Evolutionary conservation across 495 filamentous ascomycete genomes (phyloP).

Genomic region (Xylaria acuta): DNA sequence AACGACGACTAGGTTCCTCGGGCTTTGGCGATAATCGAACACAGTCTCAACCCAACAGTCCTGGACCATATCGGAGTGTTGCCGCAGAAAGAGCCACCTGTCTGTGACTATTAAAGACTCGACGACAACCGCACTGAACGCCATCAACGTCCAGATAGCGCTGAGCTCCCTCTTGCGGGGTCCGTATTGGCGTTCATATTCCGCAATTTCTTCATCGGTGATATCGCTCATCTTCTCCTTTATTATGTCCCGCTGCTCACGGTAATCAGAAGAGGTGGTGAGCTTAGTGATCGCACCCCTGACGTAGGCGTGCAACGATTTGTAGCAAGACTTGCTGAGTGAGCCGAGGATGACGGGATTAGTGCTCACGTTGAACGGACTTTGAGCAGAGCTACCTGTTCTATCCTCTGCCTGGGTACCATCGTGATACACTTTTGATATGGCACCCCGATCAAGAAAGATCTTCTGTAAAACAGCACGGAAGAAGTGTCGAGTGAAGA

Average conservation of each 20-base stretch:
- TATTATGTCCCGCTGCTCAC: conserved; percentile 61
- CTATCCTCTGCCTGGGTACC: conserved; percentile 43
- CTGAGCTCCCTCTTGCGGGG: conserved; percentile 81
- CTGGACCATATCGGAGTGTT: conserved; percentile 69
- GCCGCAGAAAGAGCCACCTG: conserved; percentile 85
- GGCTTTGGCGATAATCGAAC: conserved; percentile 89
- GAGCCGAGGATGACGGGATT: conserved; percentile 87
- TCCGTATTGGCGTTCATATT: conserved; percentile 68
- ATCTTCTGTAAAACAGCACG: conserved; percentile 89
- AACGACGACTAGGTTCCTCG: conserved; percentile 86
- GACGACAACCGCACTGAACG: conserved; percentile 85
- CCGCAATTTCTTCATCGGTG: conserved; percentile 73
- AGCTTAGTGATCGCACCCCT: conserved; percentile 81
- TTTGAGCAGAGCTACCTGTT: conserved; percentile 46
- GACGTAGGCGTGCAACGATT: conserved; percentile 76
- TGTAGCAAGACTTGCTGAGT: conserved; percentile 79
- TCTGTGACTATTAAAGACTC: conserved; percentile 92
- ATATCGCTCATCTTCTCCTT: conserved; percentile 64
- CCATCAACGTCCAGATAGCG: conserved; percentile 91
- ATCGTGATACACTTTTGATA: conserved; percentile 61
- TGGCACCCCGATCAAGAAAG: conserved; percentile 80
- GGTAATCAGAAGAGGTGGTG: conserved; percentile 60
- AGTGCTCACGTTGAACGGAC: conserved; percentile 60
- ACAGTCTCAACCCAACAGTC: conserved; percentile 91
- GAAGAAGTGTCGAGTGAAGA: conserved; percentile 95